phyloP scores from a whole-genome alignment of 2,329 filamentous ascomycete genomes.

The Mycocentrospora acerina region DNA sequence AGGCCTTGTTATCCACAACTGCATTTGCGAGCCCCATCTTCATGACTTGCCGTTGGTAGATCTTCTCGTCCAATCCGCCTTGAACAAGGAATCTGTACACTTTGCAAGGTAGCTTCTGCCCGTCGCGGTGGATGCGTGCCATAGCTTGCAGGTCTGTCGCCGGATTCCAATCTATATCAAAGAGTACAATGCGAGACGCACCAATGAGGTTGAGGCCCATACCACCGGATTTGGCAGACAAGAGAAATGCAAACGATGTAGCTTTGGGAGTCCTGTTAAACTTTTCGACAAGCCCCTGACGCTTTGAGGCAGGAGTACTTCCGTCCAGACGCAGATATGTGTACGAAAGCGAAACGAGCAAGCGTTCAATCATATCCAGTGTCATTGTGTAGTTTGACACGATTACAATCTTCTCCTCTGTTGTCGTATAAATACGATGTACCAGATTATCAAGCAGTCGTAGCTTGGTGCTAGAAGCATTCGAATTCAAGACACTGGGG shows the following conservation, averaged over 20 bases:
- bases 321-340: slow-evolving; percentile 70
- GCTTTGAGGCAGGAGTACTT: slow-evolving; percentile 62
- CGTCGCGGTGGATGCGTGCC: slow-evolving; percentile 72
- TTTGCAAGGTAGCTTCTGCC: slow-evolving; percentile 66
- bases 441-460: slow-evolving; percentile 67
- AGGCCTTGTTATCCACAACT: slow-evolving; percentile 67
- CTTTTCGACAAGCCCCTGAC: slow-evolving; percentile 67
- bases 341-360: slow-evolving; percentile 62
- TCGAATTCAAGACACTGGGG: slow-evolving; percentile 55
- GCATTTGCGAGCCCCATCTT: slow-evolving; percentile 71
- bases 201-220: slow-evolving; percentile 71
- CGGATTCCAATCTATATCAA: slow-evolving; percentile 77
- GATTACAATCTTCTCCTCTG: slow-evolving; percentile 70
- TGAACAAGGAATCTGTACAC: slow-evolving; percentile 71
- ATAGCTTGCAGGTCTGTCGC: slow-evolving; percentile 73
- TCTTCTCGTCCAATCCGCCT: slow-evolving; percentile 72
- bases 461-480: slow-evolving; percentile 65
- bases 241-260: slow-evolving; percentile 67
- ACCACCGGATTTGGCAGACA: slow-evolving; percentile 72
- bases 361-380: slow-evolving; percentile 64
- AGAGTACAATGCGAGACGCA: slow-evolving; percentile 68
- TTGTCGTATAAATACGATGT: slow-evolving; percentile 60
- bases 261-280: slow-evolving; percentile 64
- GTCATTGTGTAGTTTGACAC: slow-evolving; percentile 78
- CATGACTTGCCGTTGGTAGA: slow-evolving; percentile 71